Evolutionary conservation across 257 asterid species (phyloP).

Genomic region (Forsythia viridissima): DNA sequence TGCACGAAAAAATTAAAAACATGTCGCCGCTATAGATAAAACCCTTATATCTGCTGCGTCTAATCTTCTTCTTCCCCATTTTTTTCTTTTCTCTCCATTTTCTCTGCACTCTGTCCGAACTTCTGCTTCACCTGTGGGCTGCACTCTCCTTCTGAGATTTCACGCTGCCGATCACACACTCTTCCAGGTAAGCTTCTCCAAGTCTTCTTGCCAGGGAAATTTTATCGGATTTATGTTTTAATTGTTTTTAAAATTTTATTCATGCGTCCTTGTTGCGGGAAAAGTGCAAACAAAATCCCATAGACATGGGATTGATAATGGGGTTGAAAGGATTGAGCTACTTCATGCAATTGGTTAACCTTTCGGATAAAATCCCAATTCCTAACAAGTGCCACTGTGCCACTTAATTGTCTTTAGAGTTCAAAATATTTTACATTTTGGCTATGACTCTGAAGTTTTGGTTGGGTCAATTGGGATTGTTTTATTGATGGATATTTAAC

Average conservation of each 20-base stretch:
- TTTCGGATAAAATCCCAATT: not conserved
- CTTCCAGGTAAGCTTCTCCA: too few relatives aligned
- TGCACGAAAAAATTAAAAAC: too few relatives aligned
- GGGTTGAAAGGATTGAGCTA: not conserved
- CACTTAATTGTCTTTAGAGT: not conserved
- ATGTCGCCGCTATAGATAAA: too few relatives aligned
- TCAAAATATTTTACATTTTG: not conserved
- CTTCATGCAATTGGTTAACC: not conserved
- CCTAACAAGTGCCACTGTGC: not conserved
- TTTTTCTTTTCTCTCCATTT: too few relatives aligned
- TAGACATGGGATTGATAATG: not conserved
- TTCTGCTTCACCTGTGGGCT: too few relatives aligned
- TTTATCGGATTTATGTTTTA: not conserved
- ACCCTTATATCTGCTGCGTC: too few relatives aligned
- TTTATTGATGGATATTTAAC: not conserved
- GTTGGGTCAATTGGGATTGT: slow-evolving; percentile 7
- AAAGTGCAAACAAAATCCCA: not conserved
- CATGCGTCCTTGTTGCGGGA: not conserved
- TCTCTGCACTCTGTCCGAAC: too few relatives aligned
- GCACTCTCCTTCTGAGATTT: too few relatives aligned
- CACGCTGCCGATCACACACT: too few relatives aligned
- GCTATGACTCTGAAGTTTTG: not conserved
- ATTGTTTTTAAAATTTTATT: not conserved
- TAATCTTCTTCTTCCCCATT: too few relatives aligned
- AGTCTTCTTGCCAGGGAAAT: too few relatives aligned